These are phyloP conservation scores for Mycena kentingensis DNA, from an alignment of 768 basidiomycete genomes.

Conservation along the genomic window DNA sequence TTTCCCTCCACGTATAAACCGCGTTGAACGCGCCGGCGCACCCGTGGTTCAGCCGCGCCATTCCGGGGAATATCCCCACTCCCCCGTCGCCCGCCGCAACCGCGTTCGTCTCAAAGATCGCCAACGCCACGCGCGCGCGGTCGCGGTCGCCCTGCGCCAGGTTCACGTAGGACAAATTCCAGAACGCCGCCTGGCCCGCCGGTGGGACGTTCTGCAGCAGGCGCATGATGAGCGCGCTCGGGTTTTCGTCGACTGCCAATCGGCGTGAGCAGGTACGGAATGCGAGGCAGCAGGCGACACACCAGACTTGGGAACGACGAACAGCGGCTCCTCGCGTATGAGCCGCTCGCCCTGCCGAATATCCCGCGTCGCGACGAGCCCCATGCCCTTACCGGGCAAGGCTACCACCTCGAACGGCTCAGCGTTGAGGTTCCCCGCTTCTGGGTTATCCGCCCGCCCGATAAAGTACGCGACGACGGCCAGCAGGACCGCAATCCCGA, in stretches of 20 bases:
- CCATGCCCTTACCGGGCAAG: slow-evolving; percentile 58
- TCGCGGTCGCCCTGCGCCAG: slow-evolving; percentile 43
- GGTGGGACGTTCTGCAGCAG: slow-evolving; percentile 36
- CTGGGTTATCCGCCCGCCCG: too few species aligned
- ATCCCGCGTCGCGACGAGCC: slow-evolving; percentile 51
- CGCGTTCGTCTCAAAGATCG: slow-evolving; percentile 70
- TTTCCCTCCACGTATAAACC: slow-evolving; percentile 61
- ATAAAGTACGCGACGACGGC: too few species aligned
- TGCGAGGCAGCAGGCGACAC: slow-evolving; percentile 20
- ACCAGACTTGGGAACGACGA: slow-evolving; percentile 55
- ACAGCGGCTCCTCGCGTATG: slow-evolving; percentile 55
- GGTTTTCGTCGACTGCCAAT: slow-evolving; percentile 45
- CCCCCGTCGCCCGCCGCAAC: slow-evolving; percentile 53
- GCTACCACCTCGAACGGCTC: slow-evolving; percentile 43
- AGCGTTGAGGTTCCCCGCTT: too few species aligned
- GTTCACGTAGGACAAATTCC: slow-evolving; percentile 59
- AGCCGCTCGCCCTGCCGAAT: slow-evolving; percentile 65
- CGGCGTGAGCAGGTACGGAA: background rate
- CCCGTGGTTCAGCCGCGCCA: slow-evolving; percentile 69
- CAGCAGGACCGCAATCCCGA: too few species aligned
- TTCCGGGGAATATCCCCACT: slow-evolving; percentile 69
- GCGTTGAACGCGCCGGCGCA: slow-evolving; percentile 69
- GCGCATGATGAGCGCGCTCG: slow-evolving; percentile 43
- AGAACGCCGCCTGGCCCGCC: slow-evolving; percentile 43
- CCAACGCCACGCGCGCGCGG: slow-evolving; percentile 52